Evolutionary conservation across 257 asterid genomes (phyloP).

Genomic region (Solanum chmielewskii): DNA sequence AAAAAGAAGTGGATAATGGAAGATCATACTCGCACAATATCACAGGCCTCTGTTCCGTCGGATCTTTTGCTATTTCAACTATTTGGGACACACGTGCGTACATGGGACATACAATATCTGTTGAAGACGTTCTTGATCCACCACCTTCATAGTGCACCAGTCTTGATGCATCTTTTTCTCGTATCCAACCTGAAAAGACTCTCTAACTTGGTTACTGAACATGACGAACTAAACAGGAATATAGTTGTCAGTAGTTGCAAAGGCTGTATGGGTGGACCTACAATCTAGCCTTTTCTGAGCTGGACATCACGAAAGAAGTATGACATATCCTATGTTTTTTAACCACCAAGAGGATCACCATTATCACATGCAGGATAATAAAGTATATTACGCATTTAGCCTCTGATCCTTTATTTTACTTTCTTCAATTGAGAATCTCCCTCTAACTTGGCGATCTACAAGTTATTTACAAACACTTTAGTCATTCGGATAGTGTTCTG

Average conservation of each 20-base stretch:
- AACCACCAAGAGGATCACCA: neutral
- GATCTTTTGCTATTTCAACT: conserved; percentile 83
- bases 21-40: conserved; percentile 90
- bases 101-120: conserved; percentile 98
- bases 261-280: neutral
- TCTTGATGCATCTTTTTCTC: conserved; percentile 86
- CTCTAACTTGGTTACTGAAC: neutral
- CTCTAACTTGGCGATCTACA: neutral
- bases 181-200: conserved; percentile 64
- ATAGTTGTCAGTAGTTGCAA: neutral
- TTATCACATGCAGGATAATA: neutral
- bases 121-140: conserved; percentile 78
- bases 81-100: conserved; percentile 92
- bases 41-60: conserved; percentile 74
- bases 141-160: conserved; percentile 94
- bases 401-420: neutral
- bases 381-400: neutral
- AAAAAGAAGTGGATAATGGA: conserved; percentile 2
- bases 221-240: neutral
- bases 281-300: neutral
- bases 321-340: neutral
- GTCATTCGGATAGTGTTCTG: neutral
- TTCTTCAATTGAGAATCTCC: neutral
- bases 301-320: neutral
- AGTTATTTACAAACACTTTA: neutral